Conservation (phyloP, 371 early-diverging fungal genomes). For the Capniomyces stellatus region DNA sequence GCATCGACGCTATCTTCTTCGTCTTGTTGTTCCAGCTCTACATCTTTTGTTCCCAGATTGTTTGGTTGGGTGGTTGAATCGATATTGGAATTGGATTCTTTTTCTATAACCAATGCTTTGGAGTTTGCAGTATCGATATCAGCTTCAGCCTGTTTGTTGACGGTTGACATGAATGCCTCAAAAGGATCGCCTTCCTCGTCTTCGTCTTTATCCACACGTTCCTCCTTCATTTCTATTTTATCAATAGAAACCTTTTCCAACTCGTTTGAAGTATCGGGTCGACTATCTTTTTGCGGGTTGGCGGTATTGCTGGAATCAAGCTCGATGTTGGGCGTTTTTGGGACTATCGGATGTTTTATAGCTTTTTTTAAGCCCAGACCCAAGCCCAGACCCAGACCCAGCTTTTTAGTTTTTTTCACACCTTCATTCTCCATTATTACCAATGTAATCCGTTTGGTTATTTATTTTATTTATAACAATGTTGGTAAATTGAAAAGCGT, state of each 20-base stretch:
- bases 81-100: background rate
- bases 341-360: background rate
- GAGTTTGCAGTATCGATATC: slow-evolving; percentile 24
- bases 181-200: slow-evolving; percentile 57
- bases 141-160: slow-evolving; percentile 37
- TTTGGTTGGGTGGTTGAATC: background rate
- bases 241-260: background rate
- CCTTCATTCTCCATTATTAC: background rate
- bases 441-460: background rate
- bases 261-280: background rate
- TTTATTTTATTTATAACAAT: background rate
- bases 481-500: too few species aligned
- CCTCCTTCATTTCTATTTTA: too few species aligned
- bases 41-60: background rate
- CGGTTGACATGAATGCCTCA: slow-evolving; percentile 77
- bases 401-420: background rate
- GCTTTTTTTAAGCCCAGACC: background rate
- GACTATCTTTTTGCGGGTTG: background rate
- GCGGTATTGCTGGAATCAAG: background rate
- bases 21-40: background rate
- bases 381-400: background rate
- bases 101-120: slow-evolving; percentile 13
- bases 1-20: background rate
- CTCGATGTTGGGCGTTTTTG: slow-evolving; percentile 1
- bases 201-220: background rate